Percentiles rank a stretch among this genome's conserved stretches.
These are phyloP conservation scores for Pleoardoris graminearum DNA, from an alignment of 2,329 filamentous ascomycete genomes.

Conservation along the genomic window DNA sequence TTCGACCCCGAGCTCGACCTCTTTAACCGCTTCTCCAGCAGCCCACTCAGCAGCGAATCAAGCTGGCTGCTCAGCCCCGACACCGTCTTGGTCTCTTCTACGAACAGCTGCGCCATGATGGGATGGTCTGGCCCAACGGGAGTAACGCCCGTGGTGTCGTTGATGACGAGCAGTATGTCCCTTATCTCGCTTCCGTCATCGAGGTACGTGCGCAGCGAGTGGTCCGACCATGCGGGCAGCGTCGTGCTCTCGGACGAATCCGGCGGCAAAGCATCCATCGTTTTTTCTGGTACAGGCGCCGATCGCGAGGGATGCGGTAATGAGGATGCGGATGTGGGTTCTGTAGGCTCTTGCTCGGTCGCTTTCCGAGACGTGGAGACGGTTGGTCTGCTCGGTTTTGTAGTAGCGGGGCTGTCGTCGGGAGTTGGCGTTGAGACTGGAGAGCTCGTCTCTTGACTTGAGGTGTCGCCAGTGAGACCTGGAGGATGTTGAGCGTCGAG, in stretches of 20 bases:
- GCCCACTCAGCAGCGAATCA: conserved; percentile 82
- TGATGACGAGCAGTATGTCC: conserved; percentile 87
- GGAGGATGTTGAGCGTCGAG: conserved; percentile 56
- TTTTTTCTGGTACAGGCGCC: conserved; percentile 38
- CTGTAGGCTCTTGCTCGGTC: conserved; percentile 28
- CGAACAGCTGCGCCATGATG: conserved; percentile 77
- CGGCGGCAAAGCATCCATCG: conserved; percentile 33
- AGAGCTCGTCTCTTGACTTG: conserved; percentile 63
- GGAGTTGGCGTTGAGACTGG: conserved; percentile 42
- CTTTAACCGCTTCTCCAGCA: conserved; percentile 60
- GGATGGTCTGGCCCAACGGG: conserved; percentile 85
- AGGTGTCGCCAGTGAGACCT: conserved; percentile 70
- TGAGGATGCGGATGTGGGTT: conserved; percentile 21
- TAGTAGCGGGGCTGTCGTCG: conserved; percentile 37
- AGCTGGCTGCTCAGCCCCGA: conserved; percentile 88
- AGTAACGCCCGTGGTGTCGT: conserved; percentile 83
- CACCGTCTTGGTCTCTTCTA: conserved; percentile 82
- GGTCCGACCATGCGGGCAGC: conserved; percentile 80
- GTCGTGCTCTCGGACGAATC: conserved; percentile 51
- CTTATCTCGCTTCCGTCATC: conserved; percentile 87
- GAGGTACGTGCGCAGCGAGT: conserved; percentile 82
- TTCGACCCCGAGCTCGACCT: conserved; percentile 21
- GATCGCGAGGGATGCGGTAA: conserved; percentile 41
- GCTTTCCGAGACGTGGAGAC: conserved; percentile 22
- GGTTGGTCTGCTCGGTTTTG: conserved; percentile 29